A percentile compares a stretch with the other conserved stretches of the same genome.
These are phyloP conservation scores for Sporisorium iseilematis-ciliati DNA, from an alignment of 1,284 basidiomycete genomes.

Conservation along the genomic window DNA sequence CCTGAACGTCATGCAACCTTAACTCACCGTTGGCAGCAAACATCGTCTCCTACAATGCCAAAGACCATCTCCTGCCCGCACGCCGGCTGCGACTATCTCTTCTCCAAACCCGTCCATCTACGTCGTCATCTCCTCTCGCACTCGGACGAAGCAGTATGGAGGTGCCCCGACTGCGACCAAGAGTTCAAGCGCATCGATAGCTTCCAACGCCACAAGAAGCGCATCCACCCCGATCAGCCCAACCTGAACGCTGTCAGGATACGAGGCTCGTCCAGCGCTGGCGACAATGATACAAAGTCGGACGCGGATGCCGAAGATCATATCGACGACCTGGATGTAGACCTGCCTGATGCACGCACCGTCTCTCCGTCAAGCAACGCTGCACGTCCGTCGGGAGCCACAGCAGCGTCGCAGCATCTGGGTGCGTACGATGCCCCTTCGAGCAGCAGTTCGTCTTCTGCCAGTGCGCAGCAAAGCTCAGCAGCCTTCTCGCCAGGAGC, in stretches of 20 bases:
- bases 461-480: conserved; percentile 3
- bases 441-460: conserved; percentile 4
- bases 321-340: conserved; percentile 13
- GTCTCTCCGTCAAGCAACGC: not conserved
- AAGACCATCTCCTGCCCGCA: conserved; percentile 50
- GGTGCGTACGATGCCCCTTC: not conserved
- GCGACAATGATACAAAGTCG: conserved; percentile 15
- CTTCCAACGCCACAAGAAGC: conserved; percentile 54
- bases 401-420: not conserved
- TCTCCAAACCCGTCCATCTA: conserved; percentile 49
- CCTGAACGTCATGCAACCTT: not conserved
- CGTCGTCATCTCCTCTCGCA: conserved; percentile 47
- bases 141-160: conserved; percentile 42
- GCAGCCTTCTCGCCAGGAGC: not conserved
- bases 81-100: conserved; percentile 43
- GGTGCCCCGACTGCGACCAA: conserved; percentile 42
- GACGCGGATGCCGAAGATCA: conserved; percentile 27
- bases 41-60: conserved; percentile 14
- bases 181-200: conserved; percentile 54
- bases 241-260: conserved; percentile 35
- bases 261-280: not conserved
- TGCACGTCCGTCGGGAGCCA: not conserved
- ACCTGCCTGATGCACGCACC: not conserved
- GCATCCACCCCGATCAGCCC: conserved; percentile 42
- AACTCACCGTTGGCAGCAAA: not conserved